These are phyloP conservation scores for Coemansia sp. DNA, from an alignment of 192 early-diverging fungal species.

Conservation along the genomic window DNA sequence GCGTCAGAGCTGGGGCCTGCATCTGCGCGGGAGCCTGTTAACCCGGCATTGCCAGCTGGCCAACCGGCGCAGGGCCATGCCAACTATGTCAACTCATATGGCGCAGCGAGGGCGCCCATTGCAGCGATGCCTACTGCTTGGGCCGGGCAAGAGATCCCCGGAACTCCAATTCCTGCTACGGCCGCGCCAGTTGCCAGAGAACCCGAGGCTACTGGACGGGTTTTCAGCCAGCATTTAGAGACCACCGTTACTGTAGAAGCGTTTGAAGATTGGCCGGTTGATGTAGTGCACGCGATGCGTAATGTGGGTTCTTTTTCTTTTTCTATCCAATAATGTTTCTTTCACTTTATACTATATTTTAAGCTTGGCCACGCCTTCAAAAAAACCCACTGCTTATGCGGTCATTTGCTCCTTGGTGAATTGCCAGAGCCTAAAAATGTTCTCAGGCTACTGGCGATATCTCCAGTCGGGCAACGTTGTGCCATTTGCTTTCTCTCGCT, in stretches of 20 bases:
- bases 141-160: not conserved
- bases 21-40: not conserved
- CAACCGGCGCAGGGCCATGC: not conserved
- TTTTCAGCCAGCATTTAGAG: not conserved
- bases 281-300: constrained; percentile 21
- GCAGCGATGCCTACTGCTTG: not conserved
- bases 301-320: constrained; percentile 28
- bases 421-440: not conserved
- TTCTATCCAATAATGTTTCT: not conserved
- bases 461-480: not conserved
- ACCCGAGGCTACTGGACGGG: not conserved
- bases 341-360: not conserved
- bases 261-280: not conserved
- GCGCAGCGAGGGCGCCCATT: not conserved
- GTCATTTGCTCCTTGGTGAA: not conserved
- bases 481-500: not conserved
- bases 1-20: not conserved
- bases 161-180: not conserved
- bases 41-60: not conserved
- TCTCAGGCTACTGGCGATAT: not conserved
- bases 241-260: not conserved
- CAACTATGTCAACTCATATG: not conserved
- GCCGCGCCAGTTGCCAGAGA: not conserved
- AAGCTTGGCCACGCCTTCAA: not conserved
- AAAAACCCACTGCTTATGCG: not conserved